Conservation (phyloP, 495 filamentous ascomycete species). For the Aspergillus panamensis region DNA sequence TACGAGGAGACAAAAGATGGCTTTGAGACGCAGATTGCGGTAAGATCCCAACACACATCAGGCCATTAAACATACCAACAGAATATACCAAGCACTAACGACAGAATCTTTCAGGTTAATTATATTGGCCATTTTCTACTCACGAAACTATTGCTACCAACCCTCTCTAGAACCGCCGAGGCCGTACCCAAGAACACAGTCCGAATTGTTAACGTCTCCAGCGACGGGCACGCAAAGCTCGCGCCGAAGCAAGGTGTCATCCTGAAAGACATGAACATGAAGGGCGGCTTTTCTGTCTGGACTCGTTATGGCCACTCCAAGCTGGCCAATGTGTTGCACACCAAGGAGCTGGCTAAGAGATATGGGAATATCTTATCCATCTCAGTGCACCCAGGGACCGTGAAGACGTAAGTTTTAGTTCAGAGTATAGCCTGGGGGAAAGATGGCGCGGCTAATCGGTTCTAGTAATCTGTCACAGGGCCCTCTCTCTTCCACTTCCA, state of each 20-base stretch:
- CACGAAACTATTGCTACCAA: conserved; percentile 4
- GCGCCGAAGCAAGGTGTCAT: background rate
- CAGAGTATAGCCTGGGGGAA: no score
- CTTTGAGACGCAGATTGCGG: conserved; percentile 9
- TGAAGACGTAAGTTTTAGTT: background rate
- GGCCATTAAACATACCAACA: background rate
- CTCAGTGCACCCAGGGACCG: conserved; percentile 2
- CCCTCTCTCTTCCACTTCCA: background rate
- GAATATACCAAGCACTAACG: background rate
- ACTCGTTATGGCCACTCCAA: conserved; percentile 9
- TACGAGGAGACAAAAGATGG: conserved; percentile 7
- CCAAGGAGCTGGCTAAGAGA: background rate
- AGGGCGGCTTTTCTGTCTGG: background rate
- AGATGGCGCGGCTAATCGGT: background rate
- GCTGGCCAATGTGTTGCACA: conserved; percentile 6
- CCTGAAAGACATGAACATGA: background rate
- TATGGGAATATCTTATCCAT: background rate
- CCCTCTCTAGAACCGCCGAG: background rate
- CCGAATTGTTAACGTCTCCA: background rate
- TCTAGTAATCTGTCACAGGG: conserved; percentile 5
- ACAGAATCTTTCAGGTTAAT: background rate
- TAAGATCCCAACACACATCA: background rate
- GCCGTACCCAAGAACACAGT: background rate
- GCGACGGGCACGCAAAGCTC: background rate
- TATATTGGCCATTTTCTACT: conserved; percentile 7